These are phyloP conservation scores for Erodium trifolium DNA, from an alignment of 441 rosid species.

Conservation along the genomic window DNA sequence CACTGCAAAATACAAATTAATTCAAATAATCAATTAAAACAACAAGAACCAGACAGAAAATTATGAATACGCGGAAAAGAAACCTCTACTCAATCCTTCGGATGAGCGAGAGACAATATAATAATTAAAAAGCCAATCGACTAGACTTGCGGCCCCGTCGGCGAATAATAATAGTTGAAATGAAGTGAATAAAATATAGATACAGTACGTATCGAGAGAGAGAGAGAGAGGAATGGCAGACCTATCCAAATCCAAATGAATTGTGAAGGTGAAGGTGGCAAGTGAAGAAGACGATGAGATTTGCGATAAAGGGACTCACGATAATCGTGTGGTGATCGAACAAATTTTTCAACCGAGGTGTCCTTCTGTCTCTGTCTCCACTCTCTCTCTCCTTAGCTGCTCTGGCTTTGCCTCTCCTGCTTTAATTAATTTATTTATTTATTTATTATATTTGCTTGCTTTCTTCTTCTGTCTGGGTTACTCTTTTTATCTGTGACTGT, in stretches of 20 bases:
- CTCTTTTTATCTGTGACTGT: background rate
- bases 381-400: background rate
- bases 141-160: background rate
- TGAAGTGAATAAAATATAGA: background rate
- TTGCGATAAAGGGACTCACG: constrained; percentile 3
- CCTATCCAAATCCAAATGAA: background rate
- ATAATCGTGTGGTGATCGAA: constrained; percentile 6
- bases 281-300: background rate
- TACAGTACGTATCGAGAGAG: background rate
- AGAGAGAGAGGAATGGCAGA: background rate
- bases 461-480: constrained; percentile 2
- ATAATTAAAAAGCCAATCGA: background rate
- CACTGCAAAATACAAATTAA: background rate
- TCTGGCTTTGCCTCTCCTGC: background rate
- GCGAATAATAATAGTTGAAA: background rate
- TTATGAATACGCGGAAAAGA: background rate
- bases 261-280: background rate
- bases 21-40: background rate
- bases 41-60: background rate
- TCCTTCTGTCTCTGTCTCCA: constrained; percentile 7
- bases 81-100: background rate
- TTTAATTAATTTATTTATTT: background rate
- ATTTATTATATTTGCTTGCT: background rate
- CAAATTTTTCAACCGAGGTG: background rate
- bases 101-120: background rate